A percentile compares a stretch with the other conserved stretches of the same genome.
These are phyloP conservation scores for Ascochyta fabae DNA, from an alignment of 2,329 filamentous ascomycete genomes.

Conservation along the genomic window DNA sequence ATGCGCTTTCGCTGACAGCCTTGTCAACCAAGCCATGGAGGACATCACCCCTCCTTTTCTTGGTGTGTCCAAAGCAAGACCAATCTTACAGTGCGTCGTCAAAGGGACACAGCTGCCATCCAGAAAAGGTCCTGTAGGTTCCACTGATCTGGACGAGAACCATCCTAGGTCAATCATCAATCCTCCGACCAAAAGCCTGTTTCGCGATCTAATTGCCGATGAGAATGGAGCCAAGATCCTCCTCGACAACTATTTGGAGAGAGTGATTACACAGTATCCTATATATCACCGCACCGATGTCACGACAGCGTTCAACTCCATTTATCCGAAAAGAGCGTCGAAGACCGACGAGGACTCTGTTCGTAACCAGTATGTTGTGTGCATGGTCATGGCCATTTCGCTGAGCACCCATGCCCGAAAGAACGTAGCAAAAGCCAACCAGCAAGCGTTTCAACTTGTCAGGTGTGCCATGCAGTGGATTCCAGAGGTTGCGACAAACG, in stretches of 20 bases:
- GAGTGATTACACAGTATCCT: slow-evolving; percentile 47
- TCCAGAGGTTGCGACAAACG: slow-evolving; percentile 46
- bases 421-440: slow-evolving; percentile 43
- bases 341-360: slow-evolving; percentile 34
- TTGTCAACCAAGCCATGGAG: slow-evolving; percentile 44
- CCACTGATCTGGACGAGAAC: slow-evolving; percentile 46
- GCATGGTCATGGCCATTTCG: slow-evolving; percentile 48
- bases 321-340: slow-evolving; percentile 36
- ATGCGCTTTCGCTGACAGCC: slow-evolving; percentile 38
- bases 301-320: slow-evolving; percentile 41
- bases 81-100: slow-evolving; percentile 45
- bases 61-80: slow-evolving; percentile 41
- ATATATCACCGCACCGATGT: slow-evolving; percentile 47
- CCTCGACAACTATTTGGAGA: slow-evolving; percentile 42
- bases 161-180: slow-evolving; percentile 48
- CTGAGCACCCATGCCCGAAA: slow-evolving; percentile 44
- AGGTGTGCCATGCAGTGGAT: slow-evolving; percentile 47
- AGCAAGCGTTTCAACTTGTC: slow-evolving; percentile 41
- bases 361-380: slow-evolving; percentile 45
- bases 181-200: slow-evolving; percentile 35
- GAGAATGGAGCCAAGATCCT: slow-evolving; percentile 41
- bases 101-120: slow-evolving; percentile 45
- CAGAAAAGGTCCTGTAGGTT: slow-evolving; percentile 42
- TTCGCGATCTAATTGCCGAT: slow-evolving; percentile 38
- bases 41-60: slow-evolving; percentile 47